Evolutionary conservation across 2,329 filamentous ascomycete species (phyloP).

Genomic region (Venturia carpophila): DNA sequence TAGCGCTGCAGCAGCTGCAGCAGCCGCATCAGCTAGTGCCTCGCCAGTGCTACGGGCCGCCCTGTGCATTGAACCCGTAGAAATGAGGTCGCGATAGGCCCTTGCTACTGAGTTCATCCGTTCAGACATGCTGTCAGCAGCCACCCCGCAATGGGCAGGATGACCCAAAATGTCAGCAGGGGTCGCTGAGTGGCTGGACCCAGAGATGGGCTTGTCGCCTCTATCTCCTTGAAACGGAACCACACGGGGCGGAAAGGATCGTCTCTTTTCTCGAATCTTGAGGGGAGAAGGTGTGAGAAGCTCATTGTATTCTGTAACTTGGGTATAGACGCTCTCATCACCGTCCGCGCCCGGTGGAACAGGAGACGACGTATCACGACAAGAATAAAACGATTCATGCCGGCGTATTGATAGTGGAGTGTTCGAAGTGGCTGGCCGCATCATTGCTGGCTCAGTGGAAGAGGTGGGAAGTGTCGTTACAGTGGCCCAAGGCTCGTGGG

Average conservation of each 20-base stretch:
- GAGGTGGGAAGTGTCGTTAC: conserved; percentile 1
- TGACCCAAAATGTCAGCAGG: not conserved
- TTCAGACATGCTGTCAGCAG: not conserved
- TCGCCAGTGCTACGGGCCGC: not conserved
- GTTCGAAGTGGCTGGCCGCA: not conserved
- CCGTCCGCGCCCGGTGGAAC: not conserved
- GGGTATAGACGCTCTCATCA: not conserved
- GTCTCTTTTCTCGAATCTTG: not conserved
- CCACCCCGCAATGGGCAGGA: not conserved
- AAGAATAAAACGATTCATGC: not conserved
- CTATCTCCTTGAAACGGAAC: not conserved
- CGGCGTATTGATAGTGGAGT: not conserved
- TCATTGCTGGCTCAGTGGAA: not conserved
- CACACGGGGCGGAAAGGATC: not conserved
- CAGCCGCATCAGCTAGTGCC: not conserved
- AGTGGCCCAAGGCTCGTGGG: not conserved
- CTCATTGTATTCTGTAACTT: not conserved
- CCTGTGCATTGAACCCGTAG: not conserved
- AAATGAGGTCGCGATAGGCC: not conserved
- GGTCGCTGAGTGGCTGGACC: not conserved
- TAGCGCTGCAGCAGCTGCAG: too few relatives aligned
- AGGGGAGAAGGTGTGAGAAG: not conserved
- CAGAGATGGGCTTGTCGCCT: not conserved
- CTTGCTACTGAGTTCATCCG: not conserved
- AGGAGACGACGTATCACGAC: conserved; percentile 2